Evolutionary conservation across 2,329 filamentous ascomycete genomes (phyloP).

Genomic region (Thelonectria blattea): DNA sequence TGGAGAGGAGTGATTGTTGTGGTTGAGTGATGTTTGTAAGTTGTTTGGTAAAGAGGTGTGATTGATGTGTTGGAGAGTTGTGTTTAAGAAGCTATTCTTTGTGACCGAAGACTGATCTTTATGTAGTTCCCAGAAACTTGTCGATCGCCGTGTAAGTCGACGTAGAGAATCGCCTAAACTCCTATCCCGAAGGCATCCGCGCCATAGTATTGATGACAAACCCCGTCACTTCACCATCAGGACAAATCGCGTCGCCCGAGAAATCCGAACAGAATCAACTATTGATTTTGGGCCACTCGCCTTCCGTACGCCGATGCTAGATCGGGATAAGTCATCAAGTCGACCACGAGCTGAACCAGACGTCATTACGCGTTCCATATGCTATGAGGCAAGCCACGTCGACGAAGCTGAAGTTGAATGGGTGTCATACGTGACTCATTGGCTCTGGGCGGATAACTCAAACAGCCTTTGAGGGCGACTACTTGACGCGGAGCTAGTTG

Average conservation of each 20-base stretch:
- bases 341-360: background rate
- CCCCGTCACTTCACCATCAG: background rate
- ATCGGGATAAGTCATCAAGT: background rate
- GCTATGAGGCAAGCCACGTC: background rate
- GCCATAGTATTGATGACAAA: background rate
- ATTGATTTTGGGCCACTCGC: background rate
- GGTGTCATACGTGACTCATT: background rate
- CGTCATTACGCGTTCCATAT: background rate
- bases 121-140: no score
- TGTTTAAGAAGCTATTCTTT: background rate
- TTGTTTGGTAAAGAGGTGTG: no score
- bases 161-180: background rate
- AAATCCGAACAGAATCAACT: background rate
- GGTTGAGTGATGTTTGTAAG: background rate
- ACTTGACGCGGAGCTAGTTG: background rate
- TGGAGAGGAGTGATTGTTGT: no score
- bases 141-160: background rate
- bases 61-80: no score
- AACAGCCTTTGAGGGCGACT: background rate
- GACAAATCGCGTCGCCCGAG: background rate
- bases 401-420: background rate
- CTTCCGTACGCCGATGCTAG: background rate
- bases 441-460: background rate
- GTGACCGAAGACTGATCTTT: no score
- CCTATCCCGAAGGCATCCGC: no score